A percentile compares a stretch with the other conserved stretches of the same genome.
phyloP scores from a whole-genome alignment of 2,329 filamentous ascomycete genomes.

The Gaeumannomyces sp. region DNA sequence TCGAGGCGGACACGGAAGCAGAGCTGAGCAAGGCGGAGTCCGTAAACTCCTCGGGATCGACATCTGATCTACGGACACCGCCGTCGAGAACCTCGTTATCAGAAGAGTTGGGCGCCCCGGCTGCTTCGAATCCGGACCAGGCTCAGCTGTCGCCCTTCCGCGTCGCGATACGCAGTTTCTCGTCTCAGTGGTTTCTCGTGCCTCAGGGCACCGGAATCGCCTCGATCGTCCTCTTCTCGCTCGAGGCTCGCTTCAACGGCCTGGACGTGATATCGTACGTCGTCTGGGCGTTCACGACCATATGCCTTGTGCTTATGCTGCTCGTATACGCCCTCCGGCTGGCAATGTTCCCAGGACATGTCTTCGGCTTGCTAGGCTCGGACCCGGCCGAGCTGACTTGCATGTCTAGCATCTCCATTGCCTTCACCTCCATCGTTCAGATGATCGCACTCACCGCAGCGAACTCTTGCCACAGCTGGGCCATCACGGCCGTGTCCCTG shows the following conservation, averaged over 20 bases:
- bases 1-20: background rate
- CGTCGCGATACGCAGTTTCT: conserved; percentile 24
- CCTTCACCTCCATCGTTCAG: conserved; percentile 22
- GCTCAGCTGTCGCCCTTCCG: conserved; percentile 1
- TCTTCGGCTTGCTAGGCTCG: conserved; percentile 23
- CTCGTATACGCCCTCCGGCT: conserved; percentile 27
- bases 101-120: background rate
- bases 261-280: conserved; percentile 28
- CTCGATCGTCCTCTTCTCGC: conserved; percentile 27
- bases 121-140: too few species aligned
- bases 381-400: conserved; percentile 30
- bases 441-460: conserved; percentile 19
- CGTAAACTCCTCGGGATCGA: background rate
- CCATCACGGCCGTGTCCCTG: conserved; percentile 25
- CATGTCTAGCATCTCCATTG: conserved; percentile 30
- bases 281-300: conserved; percentile 31
- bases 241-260: conserved; percentile 33
- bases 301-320: conserved; percentile 23
- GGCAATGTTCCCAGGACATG: conserved; percentile 24
- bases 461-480: conserved; percentile 18
- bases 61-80: background rate
- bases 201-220: conserved; percentile 32
- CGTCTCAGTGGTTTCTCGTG: conserved; percentile 29
- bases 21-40: background rate
- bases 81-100: background rate